These are phyloP conservation scores for Boletus rubescentipes DNA, from an alignment of 768 basidiomycete species.

Conservation along the genomic window DNA sequence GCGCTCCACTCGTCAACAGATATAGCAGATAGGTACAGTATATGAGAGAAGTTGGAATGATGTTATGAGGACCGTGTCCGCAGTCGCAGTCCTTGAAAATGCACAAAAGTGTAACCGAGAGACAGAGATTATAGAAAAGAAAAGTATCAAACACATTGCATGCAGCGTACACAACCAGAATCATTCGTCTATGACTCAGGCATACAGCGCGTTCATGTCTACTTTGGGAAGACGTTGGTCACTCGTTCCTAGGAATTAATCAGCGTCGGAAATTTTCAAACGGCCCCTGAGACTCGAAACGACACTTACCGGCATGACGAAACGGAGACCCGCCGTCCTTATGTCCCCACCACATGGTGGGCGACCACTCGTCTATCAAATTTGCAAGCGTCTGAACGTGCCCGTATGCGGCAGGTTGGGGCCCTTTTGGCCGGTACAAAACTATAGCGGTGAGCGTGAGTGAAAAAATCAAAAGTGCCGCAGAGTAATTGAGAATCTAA, in stretches of 20 bases:
- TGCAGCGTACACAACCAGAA: neutral
- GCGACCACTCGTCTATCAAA: constrained; percentile 38
- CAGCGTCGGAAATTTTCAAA: neutral
- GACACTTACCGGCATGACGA: constrained; percentile 24
- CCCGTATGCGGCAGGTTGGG: constrained; percentile 34
- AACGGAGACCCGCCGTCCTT: constrained; percentile 10
- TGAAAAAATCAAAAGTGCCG: constrained; percentile 18
- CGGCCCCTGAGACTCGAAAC: neutral
- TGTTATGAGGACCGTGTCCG: neutral
- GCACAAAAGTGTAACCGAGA: neutral
- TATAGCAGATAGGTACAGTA: neutral
- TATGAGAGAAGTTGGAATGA: neutral
- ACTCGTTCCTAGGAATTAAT: constrained; percentile 21
- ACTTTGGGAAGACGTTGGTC: constrained; percentile 22
- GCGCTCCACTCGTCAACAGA: neutral
- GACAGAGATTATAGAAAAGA: neutral
- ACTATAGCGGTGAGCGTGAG: constrained; percentile 16
- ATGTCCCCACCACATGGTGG: constrained; percentile 32
- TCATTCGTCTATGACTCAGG: neutral
- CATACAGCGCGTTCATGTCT: constrained; percentile 22
- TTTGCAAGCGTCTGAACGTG: constrained; percentile 36
- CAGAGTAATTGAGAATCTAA: constrained; percentile 30
- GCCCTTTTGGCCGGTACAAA: constrained; percentile 17
- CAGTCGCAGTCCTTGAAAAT: neutral
- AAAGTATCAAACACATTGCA: neutral